These are phyloP conservation scores for Erigeron canadensis DNA, from an alignment of 129 eudicot species.

Conservation along the genomic window DNA sequence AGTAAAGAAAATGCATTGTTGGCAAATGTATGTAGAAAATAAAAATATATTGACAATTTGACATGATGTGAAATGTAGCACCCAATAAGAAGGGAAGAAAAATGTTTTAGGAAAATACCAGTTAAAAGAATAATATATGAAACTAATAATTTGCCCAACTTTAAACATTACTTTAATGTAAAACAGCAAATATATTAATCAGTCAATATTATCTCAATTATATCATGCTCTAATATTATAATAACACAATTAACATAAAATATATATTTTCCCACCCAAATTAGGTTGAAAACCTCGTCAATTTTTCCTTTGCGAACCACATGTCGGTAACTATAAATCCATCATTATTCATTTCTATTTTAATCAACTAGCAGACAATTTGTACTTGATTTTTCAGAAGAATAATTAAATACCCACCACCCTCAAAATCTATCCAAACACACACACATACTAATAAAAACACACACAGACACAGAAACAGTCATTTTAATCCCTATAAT, in stretches of 20 bases:
- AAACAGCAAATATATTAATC: neutral
- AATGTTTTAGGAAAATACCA: no score
- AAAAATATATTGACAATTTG: no score
- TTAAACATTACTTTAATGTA: neutral
- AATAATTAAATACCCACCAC: conserved; percentile 29
- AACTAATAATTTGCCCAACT: neutral
- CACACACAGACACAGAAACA: conserved; percentile 25
- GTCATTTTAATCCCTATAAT: conserved; percentile 25
- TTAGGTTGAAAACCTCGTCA: neutral
- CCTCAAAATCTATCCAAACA: neutral
- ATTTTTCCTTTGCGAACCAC: neutral
- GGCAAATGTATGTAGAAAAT: no score
- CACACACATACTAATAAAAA: neutral
- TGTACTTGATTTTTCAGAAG: conserved; percentile 27
- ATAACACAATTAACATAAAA: no score
- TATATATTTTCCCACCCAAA: neutral
- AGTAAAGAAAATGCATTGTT: no score
- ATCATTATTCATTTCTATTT: neutral
- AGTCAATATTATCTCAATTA: neutral
- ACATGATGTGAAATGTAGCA: no score
- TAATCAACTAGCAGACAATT: conserved; percentile 27
- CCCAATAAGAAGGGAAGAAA: no score
- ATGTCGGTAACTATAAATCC: conserved; percentile 10
- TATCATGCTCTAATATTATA: neutral
- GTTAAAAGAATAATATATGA: no score